Percentiles rank a stretch among this genome's conserved stretches.
Evolutionary conservation across 2,329 filamentous ascomycete species (phyloP).

Genomic region (Ophiostoma ips): DNA sequence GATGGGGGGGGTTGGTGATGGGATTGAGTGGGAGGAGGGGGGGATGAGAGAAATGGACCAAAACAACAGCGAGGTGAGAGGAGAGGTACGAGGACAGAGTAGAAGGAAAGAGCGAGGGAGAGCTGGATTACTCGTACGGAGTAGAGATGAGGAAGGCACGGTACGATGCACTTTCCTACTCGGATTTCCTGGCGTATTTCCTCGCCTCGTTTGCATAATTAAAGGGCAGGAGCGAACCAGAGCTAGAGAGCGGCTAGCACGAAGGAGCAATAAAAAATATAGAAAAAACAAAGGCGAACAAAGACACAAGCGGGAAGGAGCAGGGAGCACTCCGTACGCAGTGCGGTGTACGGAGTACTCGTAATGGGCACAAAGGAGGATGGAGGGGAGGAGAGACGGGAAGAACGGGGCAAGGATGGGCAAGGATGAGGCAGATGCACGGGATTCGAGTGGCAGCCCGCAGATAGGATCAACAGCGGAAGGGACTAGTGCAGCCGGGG

Average conservation of each 20-base stretch:
- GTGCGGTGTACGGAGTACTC: background rate
- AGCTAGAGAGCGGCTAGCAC: slow-evolving; percentile 8
- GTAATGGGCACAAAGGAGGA: background rate
- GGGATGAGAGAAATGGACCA: background rate
- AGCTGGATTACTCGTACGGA: no score
- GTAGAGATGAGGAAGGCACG: slow-evolving; percentile 2
- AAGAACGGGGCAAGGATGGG: background rate
- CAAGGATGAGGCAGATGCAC: background rate
- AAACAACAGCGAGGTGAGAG: background rate
- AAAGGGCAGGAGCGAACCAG: slow-evolving; percentile 2
- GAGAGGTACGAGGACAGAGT: background rate
- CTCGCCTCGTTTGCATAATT: slow-evolving; percentile 2
- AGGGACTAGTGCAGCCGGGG: slow-evolving; percentile 1
- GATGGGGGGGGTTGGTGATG: slow-evolving; percentile 1
- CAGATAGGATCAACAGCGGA: slow-evolving; percentile 2
- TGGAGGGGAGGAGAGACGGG: background rate
- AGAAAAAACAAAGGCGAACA: background rate
- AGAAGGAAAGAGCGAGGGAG: background rate
- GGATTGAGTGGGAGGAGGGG: slow-evolving; percentile 3
- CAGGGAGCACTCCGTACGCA: background rate
- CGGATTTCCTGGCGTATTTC: background rate
- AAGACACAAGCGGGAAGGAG: background rate
- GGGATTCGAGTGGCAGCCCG: background rate
- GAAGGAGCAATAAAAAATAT: background rate
- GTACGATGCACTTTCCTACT: slow-evolving; percentile 5